phyloP scores from a whole-genome alignment of 2,329 filamentous ascomycete genomes.

The Sporothrix luriei region DNA sequence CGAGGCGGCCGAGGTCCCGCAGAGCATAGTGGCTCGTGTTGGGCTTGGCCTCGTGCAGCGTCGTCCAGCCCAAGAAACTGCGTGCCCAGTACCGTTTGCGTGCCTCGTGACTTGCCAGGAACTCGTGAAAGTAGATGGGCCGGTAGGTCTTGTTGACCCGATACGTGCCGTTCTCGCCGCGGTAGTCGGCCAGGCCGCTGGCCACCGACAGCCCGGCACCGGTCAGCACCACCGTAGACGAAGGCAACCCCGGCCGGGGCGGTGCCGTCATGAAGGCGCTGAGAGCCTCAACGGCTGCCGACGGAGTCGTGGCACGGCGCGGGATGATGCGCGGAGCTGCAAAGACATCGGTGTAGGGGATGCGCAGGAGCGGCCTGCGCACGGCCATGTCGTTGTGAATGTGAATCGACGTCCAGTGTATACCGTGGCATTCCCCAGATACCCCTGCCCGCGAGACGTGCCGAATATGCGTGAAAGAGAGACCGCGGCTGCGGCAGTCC shows the following conservation, averaged over 20 bases:
- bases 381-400: slow-evolving; percentile 46
- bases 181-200: slow-evolving; percentile 89
- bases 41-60: slow-evolving; percentile 73
- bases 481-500: neutral
- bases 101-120: slow-evolving; percentile 76
- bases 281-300: slow-evolving; percentile 76
- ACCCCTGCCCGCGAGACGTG: too few relatives aligned
- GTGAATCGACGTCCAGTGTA: neutral
- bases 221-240: slow-evolving; percentile 59
- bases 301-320: slow-evolving; percentile 65
- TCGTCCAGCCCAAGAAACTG: slow-evolving; percentile 91
- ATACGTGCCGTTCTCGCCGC: slow-evolving; percentile 88
- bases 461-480: neutral
- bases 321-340: slow-evolving; percentile 76
- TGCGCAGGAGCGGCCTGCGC: slow-evolving; percentile 76
- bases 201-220: slow-evolving; percentile 93
- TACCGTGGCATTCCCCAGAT: slow-evolving; percentile 1
- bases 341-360: slow-evolving; percentile 85
- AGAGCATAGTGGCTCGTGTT: slow-evolving; percentile 81
- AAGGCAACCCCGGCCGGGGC: slow-evolving; percentile 52
- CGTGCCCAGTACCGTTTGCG: slow-evolving; percentile 94
- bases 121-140: slow-evolving; percentile 93
- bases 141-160: slow-evolving; percentile 86
- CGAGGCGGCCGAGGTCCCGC: slow-evolving; percentile 68
- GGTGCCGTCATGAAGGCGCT: slow-evolving; percentile 71